A percentile compares a stretch with the other conserved stretches of the same genome.
Conservation (phyloP, 2,329 filamentous ascomycete genomes). For the Elsinoe arachidis region DNA sequence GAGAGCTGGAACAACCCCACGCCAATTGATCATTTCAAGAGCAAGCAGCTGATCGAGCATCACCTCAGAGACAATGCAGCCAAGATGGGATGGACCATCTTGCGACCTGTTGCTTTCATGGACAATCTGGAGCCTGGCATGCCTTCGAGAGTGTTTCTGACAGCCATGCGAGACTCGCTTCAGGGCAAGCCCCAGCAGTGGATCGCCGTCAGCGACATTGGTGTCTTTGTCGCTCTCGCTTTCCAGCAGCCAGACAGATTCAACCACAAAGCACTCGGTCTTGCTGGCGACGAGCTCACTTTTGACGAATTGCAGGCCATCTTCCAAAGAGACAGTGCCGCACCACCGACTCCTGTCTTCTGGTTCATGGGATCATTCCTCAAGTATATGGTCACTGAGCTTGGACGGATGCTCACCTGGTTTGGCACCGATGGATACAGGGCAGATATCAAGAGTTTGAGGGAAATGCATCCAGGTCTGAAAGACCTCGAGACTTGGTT, state of each 20-base stretch:
- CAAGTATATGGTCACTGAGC: constrained; percentile 34
- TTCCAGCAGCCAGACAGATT: constrained; percentile 40
- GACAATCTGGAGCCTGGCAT: constrained; percentile 48
- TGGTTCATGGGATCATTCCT: constrained; percentile 35
- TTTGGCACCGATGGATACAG: constrained; percentile 43
- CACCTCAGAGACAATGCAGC: constrained; percentile 44
- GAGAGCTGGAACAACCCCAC: constrained; percentile 47
- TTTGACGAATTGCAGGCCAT: constrained; percentile 38
- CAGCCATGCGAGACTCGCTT: constrained; percentile 35
- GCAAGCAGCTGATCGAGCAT: constrained; percentile 54
- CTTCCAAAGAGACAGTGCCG: constrained; percentile 41
- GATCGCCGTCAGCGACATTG: constrained; percentile 43
- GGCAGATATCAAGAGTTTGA: constrained; percentile 39
- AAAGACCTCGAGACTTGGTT: constrained; percentile 28
- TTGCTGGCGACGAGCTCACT: constrained; percentile 48
- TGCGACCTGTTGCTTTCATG: constrained; percentile 56
- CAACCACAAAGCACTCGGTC: constrained; percentile 38
- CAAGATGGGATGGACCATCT: constrained; percentile 52
- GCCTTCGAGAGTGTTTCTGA: constrained; percentile 42
- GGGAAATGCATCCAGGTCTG: constrained; percentile 37
- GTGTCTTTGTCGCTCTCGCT: constrained; percentile 41
- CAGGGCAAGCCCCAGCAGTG: constrained; percentile 29
- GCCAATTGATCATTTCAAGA: constrained; percentile 47
- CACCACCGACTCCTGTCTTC: constrained; percentile 37
- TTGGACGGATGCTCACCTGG: constrained; percentile 34